Evolutionary conservation across 306 rosid genomes (phyloP).

Genomic region (Rubus parviflorus): DNA sequence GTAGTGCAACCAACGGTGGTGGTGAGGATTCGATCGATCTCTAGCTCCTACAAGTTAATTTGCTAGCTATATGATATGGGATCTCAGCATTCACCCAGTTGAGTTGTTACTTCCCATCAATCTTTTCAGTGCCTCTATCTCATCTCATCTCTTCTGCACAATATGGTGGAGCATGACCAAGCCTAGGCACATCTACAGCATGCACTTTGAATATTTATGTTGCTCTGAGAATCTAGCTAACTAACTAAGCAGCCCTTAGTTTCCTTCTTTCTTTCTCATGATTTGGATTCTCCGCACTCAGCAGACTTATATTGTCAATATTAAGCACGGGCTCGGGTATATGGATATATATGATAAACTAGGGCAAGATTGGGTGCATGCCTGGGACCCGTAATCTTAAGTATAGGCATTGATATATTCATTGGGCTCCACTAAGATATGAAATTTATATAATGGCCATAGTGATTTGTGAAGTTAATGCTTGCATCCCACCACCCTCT

Average conservation of each 20-base stretch:
- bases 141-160: constrained; percentile 5
- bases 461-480: constrained; percentile 41
- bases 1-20: constrained; percentile 18
- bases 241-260: constrained; percentile 1
- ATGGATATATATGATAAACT: constrained; percentile 7
- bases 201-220: constrained; percentile 24
- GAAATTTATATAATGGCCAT: constrained; percentile 36
- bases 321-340: constrained; percentile 19
- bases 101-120: constrained; percentile 37
- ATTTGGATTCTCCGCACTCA: constrained; percentile 5
- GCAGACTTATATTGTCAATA: constrained; percentile 12
- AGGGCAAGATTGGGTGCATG: constrained; percentile 23
- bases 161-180: constrained; percentile 32
- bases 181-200: background rate
- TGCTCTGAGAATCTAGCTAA: constrained; percentile 25
- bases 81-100: constrained; percentile 29
- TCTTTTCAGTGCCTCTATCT: constrained; percentile 44
- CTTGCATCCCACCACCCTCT: constrained; percentile 14
- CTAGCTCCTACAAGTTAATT: background rate
- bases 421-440: constrained; percentile 47
- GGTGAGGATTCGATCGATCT: constrained; percentile 4
- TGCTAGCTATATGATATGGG: constrained; percentile 12
- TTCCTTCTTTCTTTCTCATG: background rate
- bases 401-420: constrained; percentile 23
- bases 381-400: constrained; percentile 44